A percentile compares a stretch with the other conserved stretches of the same genome.
Conservation (phyloP, 1,139 yeast genomes). For the Hanseniaspora uvarum region DNA sequence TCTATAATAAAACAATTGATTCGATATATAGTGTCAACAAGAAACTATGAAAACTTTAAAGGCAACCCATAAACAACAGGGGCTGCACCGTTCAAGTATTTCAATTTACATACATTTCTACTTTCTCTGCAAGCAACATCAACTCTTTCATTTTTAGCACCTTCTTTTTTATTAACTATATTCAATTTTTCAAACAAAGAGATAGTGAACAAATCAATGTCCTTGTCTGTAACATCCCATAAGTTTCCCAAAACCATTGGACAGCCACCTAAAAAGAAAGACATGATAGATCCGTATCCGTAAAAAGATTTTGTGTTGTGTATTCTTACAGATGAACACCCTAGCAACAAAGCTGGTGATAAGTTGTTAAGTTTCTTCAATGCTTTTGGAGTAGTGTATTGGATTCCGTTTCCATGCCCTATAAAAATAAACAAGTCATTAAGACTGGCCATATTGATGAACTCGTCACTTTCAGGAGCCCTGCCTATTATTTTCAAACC, state of each 20-base stretch:
- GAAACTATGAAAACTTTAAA: constrained; percentile 25
- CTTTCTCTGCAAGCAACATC: constrained; percentile 48
- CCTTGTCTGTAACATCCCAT: constrained; percentile 97
- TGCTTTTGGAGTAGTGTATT: constrained; percentile 47
- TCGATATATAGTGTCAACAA: background rate
- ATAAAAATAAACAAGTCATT: constrained; percentile 61
- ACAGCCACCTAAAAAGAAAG: constrained; percentile 69
- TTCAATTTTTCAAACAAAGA: constrained; percentile 57
- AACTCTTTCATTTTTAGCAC: constrained; percentile 25
- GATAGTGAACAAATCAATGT: constrained; percentile 68
- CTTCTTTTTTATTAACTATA: constrained; percentile 30
- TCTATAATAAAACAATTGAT: background rate
- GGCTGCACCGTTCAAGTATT: constrained; percentile 68
- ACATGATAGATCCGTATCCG: constrained; percentile 65
- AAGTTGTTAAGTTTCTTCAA: constrained; percentile 39
- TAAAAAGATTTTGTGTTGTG: constrained; percentile 51
- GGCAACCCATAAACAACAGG: constrained; percentile 75
- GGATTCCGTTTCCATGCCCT: constrained; percentile 96
- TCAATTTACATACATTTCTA: constrained; percentile 54
- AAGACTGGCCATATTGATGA: constrained; percentile 35
- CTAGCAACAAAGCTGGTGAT: constrained; percentile 61
- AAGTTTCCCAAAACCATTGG: constrained; percentile 76
- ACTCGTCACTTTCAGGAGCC: constrained; percentile 47
- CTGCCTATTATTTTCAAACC: constrained; percentile 32
- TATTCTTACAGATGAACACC: constrained; percentile 80